Percentiles rank a stretch among this genome's conserved stretches.
These are phyloP conservation scores for Ilex asprella DNA, from an alignment of 257 asterid genomes.

Conservation along the genomic window DNA sequence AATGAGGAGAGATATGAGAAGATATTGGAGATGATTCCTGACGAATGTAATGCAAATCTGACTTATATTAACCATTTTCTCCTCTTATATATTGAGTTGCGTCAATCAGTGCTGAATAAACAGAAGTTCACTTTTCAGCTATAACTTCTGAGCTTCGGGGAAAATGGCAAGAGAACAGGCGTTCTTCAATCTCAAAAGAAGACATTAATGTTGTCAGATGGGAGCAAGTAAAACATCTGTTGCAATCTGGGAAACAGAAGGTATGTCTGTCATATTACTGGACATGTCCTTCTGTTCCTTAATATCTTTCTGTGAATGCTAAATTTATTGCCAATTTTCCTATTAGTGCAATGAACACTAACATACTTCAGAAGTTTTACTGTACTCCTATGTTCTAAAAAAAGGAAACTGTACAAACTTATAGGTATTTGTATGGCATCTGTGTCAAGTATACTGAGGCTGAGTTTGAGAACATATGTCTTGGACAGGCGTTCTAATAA, in stretches of 20 bases:
- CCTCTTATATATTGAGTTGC: constrained; percentile 8
- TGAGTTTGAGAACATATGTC: too few relatives aligned
- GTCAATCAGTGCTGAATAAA: neutral
- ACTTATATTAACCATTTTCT: constrained; percentile 4
- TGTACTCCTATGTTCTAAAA: too few relatives aligned
- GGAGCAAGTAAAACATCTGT: constrained; percentile 57
- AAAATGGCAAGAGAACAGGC: constrained; percentile 69
- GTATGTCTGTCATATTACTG: constrained; percentile 19
- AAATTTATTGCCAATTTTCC: too few relatives aligned
- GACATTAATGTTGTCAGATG: constrained; percentile 64
- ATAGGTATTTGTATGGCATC: too few relatives aligned
- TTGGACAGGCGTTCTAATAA: too few relatives aligned
- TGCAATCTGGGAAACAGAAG: constrained; percentile 79
- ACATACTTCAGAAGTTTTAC: too few relatives aligned
- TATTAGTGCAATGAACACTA: too few relatives aligned
- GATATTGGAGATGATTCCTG: constrained; percentile 87
- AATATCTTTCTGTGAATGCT: too few relatives aligned
- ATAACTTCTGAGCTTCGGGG: constrained; percentile 67
- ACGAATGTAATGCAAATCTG: constrained; percentile 51
- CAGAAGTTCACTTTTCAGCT: constrained; percentile 40
- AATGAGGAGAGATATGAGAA: constrained; percentile 64
- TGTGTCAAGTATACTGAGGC: too few relatives aligned
- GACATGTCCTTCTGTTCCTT: neutral
- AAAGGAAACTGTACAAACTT: too few relatives aligned
- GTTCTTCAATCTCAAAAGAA: constrained; percentile 36